Percentiles rank a stretch among this genome's conserved stretches.
Conservation (phyloP, 1,284 basidiomycete species). For the Cryptococcus maquisensis region DNA sequence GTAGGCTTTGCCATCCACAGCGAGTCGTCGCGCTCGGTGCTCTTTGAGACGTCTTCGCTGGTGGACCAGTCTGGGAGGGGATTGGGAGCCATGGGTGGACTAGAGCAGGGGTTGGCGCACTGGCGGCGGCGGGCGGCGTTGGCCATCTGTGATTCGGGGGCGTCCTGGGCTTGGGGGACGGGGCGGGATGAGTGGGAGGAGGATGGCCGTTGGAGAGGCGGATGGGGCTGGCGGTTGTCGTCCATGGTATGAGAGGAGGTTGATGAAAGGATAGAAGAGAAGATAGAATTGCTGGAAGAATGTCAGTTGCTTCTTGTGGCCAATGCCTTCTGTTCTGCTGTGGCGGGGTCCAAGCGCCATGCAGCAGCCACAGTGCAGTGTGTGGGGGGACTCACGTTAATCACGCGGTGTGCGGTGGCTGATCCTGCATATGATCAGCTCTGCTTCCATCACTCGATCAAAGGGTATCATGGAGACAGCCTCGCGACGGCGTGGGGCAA, state of each 20-base stretch:
- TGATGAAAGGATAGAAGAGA: no score
- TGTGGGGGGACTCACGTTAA: no score
- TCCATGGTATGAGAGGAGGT: constrained; percentile 10
- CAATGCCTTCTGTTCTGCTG: no score
- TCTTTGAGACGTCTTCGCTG: background rate
- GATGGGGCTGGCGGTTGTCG: constrained; percentile 19
- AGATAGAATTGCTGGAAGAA: accelerated
- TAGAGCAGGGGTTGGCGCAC: constrained; percentile 6
- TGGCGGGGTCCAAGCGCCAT: no score
- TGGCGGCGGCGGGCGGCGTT: background rate
- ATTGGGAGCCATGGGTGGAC: background rate
- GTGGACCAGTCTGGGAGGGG: background rate
- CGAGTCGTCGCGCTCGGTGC: background rate
- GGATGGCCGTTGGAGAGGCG: constrained; percentile 12
- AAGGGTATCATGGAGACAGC: no score
- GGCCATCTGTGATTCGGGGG: constrained; percentile 1
- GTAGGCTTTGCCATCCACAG: background rate
- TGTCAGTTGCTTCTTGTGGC: no score
- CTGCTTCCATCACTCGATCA: no score
- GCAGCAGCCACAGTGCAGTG: no score
- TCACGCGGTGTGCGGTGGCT: no score
- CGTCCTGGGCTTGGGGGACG: constrained; percentile 1
- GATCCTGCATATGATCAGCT: no score
- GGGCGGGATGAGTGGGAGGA: constrained; percentile 14
- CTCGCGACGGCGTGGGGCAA: no score